A percentile compares a stretch with the other conserved stretches of the same genome.
Evolutionary conservation across 1,284 basidiomycete species (phyloP).

Genomic region (Megacollybia platyphylla): DNA sequence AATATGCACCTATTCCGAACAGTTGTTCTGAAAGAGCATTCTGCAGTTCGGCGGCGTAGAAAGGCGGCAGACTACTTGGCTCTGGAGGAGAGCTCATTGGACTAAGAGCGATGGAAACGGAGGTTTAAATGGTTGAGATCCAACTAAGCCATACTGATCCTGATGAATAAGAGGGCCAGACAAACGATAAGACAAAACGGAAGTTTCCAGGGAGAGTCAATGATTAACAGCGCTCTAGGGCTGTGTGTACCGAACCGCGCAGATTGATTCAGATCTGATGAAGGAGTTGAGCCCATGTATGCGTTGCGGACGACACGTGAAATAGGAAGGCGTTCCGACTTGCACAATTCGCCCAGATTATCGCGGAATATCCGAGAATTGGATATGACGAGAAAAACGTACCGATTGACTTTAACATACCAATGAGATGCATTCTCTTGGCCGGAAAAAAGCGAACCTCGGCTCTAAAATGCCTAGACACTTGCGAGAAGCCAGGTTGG

Average conservation of each 20-base stretch:
- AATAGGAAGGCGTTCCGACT: too few species aligned
- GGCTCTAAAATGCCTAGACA: too few species aligned
- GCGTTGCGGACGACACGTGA: too few species aligned
- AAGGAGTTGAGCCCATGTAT: too few species aligned
- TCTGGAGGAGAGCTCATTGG: neutral
- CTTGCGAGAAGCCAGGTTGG: too few species aligned
- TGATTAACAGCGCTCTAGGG: neutral
- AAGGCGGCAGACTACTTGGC: conserved; percentile 11
- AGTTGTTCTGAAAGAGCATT: conserved; percentile 44
- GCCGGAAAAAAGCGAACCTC: too few species aligned
- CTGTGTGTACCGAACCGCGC: neutral
- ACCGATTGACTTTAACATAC: too few species aligned
- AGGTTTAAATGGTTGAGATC: neutral
- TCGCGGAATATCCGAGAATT: too few species aligned
- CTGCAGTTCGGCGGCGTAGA: conserved; percentile 40
- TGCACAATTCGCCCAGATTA: too few species aligned
- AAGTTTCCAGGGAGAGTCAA: neutral
- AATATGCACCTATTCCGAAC: conserved; percentile 39
- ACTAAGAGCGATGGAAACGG: neutral
- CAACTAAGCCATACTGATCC: neutral
- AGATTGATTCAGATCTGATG: too few species aligned
- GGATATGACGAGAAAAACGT: too few species aligned
- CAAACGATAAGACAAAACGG: neutral
- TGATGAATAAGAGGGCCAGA: neutral
- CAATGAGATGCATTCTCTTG: too few species aligned